These are phyloP conservation scores for Poa pratensis DNA, from an alignment of 176 grass and related monocot genomes.

Conservation along the genomic window DNA sequence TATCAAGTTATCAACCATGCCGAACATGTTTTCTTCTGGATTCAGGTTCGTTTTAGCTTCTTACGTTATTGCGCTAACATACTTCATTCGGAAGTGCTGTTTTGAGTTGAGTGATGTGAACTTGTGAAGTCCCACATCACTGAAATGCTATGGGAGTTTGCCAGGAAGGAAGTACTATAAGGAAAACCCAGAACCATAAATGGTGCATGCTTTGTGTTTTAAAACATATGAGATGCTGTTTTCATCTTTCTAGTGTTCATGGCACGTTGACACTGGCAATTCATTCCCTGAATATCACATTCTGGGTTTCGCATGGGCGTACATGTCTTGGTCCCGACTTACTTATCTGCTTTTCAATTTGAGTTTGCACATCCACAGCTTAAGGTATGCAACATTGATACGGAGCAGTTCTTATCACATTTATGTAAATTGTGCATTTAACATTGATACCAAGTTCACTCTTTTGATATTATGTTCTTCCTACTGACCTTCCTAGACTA, in stretches of 20 bases:
- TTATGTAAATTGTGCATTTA: no score
- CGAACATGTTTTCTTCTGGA: conserved; percentile 70
- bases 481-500: neutral
- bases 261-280: neutral
- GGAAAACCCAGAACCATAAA: conserved; percentile 15
- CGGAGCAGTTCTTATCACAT: no score
- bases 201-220: neutral
- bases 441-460: no score
- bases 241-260: conserved; percentile 4
- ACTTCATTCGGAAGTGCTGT: conserved; percentile 25
- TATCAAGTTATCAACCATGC: conserved; percentile 51
- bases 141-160: conserved; percentile 3
- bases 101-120: conserved; percentile 33
- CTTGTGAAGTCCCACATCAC: neutral
- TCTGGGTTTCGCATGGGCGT: neutral
- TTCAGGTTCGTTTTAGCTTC: conserved; percentile 58
- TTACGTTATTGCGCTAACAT: conserved; percentile 9
- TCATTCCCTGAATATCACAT: conserved; percentile 1
- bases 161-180: conserved; percentile 30
- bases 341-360: neutral
- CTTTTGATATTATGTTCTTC: neutral
- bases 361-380: neutral
- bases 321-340: conserved; percentile 18
- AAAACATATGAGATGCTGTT: neutral
- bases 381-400: no score